A percentile compares a stretch with the other conserved stretches of the same genome.
These are phyloP conservation scores for Globisporangium spiculum DNA, from an alignment of 352 stramenopile species.

Conservation along the genomic window DNA sequence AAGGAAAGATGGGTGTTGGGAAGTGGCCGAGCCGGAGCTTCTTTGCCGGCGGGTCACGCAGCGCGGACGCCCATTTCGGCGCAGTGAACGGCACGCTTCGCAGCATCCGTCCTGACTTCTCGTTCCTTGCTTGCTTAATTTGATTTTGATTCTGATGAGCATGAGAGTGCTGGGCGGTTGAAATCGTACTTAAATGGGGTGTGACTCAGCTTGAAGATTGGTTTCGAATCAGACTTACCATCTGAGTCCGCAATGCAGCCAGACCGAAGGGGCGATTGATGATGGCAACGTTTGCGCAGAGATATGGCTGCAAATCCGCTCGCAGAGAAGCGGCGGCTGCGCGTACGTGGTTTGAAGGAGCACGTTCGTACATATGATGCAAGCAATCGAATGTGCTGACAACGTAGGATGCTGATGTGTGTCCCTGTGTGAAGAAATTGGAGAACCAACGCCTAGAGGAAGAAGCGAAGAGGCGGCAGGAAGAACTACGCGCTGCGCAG, in stretches of 20 bases:
- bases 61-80: conserved; percentile 53
- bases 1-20: conserved; percentile 77
- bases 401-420: not conserved
- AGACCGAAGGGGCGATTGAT: not conserved
- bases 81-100: conserved; percentile 56
- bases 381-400: not conserved
- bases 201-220: not conserved
- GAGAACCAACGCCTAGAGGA: conserved; percentile 68
- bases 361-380: not conserved
- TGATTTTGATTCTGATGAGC: conserved; percentile 2
- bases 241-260: not conserved
- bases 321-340: conserved; percentile 38
- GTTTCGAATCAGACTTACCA: not conserved
- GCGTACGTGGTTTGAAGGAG: conserved; percentile 17
- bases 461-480: conserved; percentile 41
- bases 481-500: conserved; percentile 37
- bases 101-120: conserved; percentile 38
- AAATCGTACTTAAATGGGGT: not conserved
- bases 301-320: conserved; percentile 25
- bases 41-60: conserved; percentile 39
- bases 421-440: conserved; percentile 45
- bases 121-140: not conserved
- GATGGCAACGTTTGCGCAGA: not conserved
- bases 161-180: not conserved
- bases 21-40: conserved; percentile 74